Evolutionary conservation across 768 basidiomycete genomes (phyloP), one percentile per base, ranked within the genome.

Genomic region (Boletus huronensis): DNA sequence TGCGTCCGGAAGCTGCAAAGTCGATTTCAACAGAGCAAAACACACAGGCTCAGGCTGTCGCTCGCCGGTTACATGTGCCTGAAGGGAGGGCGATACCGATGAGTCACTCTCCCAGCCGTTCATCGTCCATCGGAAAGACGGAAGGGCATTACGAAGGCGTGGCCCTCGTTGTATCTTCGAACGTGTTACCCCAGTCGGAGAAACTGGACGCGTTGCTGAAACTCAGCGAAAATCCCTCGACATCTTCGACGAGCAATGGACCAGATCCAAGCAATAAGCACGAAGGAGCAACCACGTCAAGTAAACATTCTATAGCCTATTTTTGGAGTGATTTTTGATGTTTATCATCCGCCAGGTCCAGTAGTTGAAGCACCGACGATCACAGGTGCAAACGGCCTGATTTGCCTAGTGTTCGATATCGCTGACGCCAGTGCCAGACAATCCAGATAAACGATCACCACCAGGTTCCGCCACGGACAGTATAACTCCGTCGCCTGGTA

Each of bases 1-100:
- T 87, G 54, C 77, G 85, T 40, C 85, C 88, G 1, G 83, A 88
- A 49, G 75, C 71, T 25, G 79, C 75, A 23, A 77, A 73, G 60
- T 74, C 71, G n/a, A 72, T 80, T 31, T 73, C 76, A 17, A 65
- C 64, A 1, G 80, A 77, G 36, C 79, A 80, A 66, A 72, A 70
- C 2, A 76, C 65, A 2, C 80, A 81, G 56, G 79, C 79, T 7
- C 75, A 77, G 57, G 70, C 67, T 44, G 74, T 80, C 16, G 79
- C 80, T 21, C 72, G 75, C 25, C 73, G 74, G 23, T 62, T 80
- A 48, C 77, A 81, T 55, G 77, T 80, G 17, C 79, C 79, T 0
- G 76, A 79, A 48, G 78, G 78, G 21, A 69, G 79, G 34, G 63
- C 64, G 3, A 75, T 75, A 0, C 77, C 76, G 3, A 56, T 62